Conservation (phyloP, 129 eudicot species). For the Ambrosia artemisiifolia region DNA sequence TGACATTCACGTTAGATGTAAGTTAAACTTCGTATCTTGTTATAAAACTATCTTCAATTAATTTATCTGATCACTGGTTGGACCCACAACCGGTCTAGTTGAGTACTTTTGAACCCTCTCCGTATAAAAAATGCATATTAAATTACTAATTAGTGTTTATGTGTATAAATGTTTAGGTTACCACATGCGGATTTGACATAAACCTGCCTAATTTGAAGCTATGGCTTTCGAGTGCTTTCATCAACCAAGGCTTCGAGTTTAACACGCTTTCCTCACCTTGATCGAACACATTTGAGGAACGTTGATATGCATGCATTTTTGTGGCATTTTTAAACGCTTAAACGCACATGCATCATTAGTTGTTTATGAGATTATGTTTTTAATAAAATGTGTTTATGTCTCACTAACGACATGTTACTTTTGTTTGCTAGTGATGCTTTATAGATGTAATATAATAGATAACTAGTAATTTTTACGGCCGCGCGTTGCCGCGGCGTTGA, state of each 20-base stretch:
- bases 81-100: not conserved
- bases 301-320: not conserved
- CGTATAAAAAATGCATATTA: too few species aligned
- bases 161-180: conserved; percentile 34
- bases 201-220: conserved; percentile 55
- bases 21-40: conserved; percentile 8
- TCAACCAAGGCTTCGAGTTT: conserved; percentile 73
- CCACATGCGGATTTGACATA: conserved; percentile 33
- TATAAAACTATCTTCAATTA: not conserved
- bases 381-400: not conserved
- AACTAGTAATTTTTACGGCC: not conserved
- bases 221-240: conserved; percentile 65
- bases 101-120: not conserved
- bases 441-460: not conserved
- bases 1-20: conserved; percentile 64
- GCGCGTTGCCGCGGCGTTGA: too few species aligned
- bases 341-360: not conserved
- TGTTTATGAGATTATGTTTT: not conserved
- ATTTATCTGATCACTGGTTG: too few species aligned
- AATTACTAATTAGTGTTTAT: not conserved
- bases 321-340: conserved; percentile 19
- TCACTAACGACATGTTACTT: conserved; percentile 2
- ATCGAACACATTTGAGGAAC: not conserved
- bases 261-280: conserved; percentile 18
- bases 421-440: conserved; percentile 4